These are phyloP conservation scores for Wickerhamomyces chambardii DNA, from an alignment of 805 yeast species.

Conservation along the genomic window DNA sequence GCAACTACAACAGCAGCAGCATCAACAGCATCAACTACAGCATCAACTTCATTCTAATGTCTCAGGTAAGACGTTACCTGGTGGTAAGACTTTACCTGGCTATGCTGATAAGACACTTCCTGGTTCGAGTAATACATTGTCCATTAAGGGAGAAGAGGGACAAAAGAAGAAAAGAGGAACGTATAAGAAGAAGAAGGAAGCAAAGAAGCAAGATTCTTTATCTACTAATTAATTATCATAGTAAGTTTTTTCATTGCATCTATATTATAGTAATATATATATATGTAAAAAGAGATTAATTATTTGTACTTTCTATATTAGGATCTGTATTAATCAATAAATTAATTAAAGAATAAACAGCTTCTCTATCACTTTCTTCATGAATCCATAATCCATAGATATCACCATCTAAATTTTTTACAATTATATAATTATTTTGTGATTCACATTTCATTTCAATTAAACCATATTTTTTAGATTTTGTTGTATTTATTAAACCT, in stretches of 20 bases:
- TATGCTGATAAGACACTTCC: slow-evolving; percentile 16
- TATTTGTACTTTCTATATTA: background rate
- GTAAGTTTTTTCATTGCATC: background rate
- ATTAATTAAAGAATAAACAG: slow-evolving; percentile 38
- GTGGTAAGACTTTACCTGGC: slow-evolving; percentile 17
- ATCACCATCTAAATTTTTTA: slow-evolving; percentile 58
- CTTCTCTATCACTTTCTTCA: slow-evolving; percentile 55
- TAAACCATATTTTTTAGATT: slow-evolving; percentile 26
- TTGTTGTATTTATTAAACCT: slow-evolving; percentile 53
- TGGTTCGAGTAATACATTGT: too few relatives aligned
- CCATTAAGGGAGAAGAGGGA: background rate
- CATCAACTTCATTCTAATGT: slow-evolving; percentile 2
- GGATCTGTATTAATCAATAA: slow-evolving; percentile 1
- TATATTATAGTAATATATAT: too few relatives aligned
- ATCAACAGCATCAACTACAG: background rate
- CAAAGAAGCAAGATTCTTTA: background rate
- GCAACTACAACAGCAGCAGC: slow-evolving; percentile 2
- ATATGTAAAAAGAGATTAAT: too few relatives aligned
- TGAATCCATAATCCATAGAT: slow-evolving; percentile 77
- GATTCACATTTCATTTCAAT: slow-evolving; percentile 56
- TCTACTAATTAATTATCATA: too few relatives aligned
- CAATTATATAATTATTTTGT: slow-evolving; percentile 60
- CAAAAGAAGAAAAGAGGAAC: slow-evolving; percentile 18
- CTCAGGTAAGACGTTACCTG: slow-evolving; percentile 8
- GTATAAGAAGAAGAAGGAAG: slow-evolving; percentile 17